Conservation (phyloP, 768 basidiomycete genomes). For the Boletus vinaceobasis region DNA sequence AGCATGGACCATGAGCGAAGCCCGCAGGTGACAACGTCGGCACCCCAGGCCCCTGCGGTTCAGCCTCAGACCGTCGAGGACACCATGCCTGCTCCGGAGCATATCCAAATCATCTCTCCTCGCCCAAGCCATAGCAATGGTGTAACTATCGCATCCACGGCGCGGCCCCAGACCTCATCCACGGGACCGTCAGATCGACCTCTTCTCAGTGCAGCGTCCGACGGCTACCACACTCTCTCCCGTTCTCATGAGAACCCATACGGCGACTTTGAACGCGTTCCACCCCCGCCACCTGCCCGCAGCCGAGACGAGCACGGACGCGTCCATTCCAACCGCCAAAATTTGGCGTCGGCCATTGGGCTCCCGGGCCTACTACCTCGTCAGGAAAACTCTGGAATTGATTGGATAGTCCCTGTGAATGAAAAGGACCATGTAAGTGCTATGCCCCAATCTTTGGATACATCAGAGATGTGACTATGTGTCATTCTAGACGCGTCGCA, state of each 20-base stretch:
- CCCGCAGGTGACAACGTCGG: background rate
- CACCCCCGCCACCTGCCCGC: constrained; percentile 5
- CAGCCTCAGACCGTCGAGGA: background rate
- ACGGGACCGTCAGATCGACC: background rate
- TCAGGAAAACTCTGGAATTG: constrained; percentile 9
- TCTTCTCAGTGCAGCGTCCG: constrained; percentile 7
- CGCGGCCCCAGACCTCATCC: background rate
- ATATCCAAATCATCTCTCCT: background rate
- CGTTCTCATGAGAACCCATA: constrained; percentile 4
- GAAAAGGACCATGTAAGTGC: constrained; percentile 18
- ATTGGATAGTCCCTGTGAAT: constrained; percentile 28
- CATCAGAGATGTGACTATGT: background rate
- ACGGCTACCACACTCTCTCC: background rate
- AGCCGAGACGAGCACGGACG: constrained; percentile 18
- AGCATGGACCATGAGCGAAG: constrained; percentile 16
- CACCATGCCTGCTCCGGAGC: background rate
- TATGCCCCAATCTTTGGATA: background rate
- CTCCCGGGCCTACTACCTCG: background rate
- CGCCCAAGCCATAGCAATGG: background rate
- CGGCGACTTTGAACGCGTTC: constrained; percentile 3
- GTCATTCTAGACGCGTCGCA: constrained; percentile 28
- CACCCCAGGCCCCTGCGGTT: background rate
- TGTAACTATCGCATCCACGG: background rate
- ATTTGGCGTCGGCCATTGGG: background rate
- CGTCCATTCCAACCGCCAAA: constrained; percentile 7